A percentile compares a stretch with the other conserved stretches of the same genome.
Evolutionary conservation across 2,329 filamentous ascomycete species (phyloP).

Genomic region (Neonectria ditissima): DNA sequence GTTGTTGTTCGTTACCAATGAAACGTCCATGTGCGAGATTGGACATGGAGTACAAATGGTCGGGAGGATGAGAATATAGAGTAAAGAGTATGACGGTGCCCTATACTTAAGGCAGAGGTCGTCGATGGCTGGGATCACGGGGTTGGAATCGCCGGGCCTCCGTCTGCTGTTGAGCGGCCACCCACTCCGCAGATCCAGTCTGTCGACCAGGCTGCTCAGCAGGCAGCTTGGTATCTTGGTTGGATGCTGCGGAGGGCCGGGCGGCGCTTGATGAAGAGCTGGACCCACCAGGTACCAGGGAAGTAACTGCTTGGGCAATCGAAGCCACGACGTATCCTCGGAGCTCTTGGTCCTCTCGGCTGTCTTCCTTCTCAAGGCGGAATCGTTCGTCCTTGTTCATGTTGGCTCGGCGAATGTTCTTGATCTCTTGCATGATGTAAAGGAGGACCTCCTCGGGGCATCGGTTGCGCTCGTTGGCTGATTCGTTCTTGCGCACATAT

Average conservation of each 20-base stretch:
- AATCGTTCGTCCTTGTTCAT: slow-evolving; percentile 89
- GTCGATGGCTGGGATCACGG: slow-evolving; percentile 59
- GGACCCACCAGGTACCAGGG: slow-evolving; percentile 67
- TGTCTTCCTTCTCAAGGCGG: slow-evolving; percentile 83
- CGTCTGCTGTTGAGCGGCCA: slow-evolving; percentile 60
- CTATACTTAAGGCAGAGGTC: slow-evolving; percentile 48
- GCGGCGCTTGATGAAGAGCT: slow-evolving; percentile 41
- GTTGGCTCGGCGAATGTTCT: slow-evolving; percentile 83
- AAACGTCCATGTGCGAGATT: background rate
- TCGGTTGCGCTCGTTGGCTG: slow-evolving; percentile 79
- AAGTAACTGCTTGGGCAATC: slow-evolving; percentile 78
- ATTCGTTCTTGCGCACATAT: slow-evolving; percentile 78
- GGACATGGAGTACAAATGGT: slow-evolving; percentile 16
- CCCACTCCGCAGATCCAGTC: slow-evolving; percentile 63
- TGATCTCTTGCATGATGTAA: slow-evolving; percentile 93
- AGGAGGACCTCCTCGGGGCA: slow-evolving; percentile 91
- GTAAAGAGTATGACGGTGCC: slow-evolving; percentile 30
- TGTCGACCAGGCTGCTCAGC: slow-evolving; percentile 69
- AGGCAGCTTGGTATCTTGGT: slow-evolving; percentile 70
- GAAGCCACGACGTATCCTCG: slow-evolving; percentile 79
- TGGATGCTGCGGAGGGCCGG: slow-evolving; percentile 43
- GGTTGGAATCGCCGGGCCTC: slow-evolving; percentile 56
- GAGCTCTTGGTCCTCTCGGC: slow-evolving; percentile 79
- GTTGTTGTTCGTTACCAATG: slow-evolving; percentile 22
- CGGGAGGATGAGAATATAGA: slow-evolving; percentile 10